Percentiles rank a stretch among this genome's conserved stretches.
These are phyloP conservation scores for Clathrus columnatus DNA, from an alignment of 768 basidiomycete genomes.

Conservation along the genomic window DNA sequence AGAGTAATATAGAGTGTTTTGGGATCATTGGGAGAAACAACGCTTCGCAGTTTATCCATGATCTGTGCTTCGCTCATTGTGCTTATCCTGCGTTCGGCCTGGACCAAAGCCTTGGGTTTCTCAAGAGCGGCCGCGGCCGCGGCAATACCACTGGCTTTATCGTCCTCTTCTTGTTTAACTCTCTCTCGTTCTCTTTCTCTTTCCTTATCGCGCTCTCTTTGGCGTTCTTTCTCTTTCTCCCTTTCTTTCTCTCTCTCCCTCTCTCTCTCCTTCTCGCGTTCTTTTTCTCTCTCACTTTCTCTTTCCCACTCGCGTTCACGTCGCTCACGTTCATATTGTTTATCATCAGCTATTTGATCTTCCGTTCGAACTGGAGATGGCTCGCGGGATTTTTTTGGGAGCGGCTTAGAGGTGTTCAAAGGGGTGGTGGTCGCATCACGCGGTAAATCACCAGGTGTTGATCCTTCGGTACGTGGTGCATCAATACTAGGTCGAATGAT, in stretches of 20 bases:
- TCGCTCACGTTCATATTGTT: constrained; percentile 11
- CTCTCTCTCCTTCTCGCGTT: constrained; percentile 18
- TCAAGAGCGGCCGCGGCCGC: constrained; percentile 60
- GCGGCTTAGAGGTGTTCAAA: constrained; percentile 16
- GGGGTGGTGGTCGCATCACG: constrained; percentile 12
- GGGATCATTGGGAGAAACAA: constrained; percentile 83
- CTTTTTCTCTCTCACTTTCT: constrained; percentile 22
- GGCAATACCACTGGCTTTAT: constrained; percentile 45
- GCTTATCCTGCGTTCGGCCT: constrained; percentile 77
- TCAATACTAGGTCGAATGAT: constrained; percentile 17
- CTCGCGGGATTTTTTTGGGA: constrained; percentile 21
- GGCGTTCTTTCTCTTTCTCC: constrained; percentile 26
- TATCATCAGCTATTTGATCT: neutral
- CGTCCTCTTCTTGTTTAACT: constrained; percentile 35
- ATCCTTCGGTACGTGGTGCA: neutral
- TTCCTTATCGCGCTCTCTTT: constrained; percentile 12
- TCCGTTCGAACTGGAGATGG: constrained; percentile 33
- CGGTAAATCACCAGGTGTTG: constrained; percentile 38
- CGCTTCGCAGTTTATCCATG: constrained; percentile 91
- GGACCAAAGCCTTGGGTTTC: constrained; percentile 45
- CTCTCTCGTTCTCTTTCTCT: constrained; percentile 18
- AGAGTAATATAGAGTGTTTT: constrained; percentile 90
- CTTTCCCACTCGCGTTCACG: constrained; percentile 21
- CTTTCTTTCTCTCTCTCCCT: constrained; percentile 23
- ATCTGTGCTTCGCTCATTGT: constrained; percentile 97